Percentiles rank a stretch among this genome's conserved stretches.
Evolutionary conservation across 1,284 basidiomycete species (phyloP).

Genomic region (Agroathelia rolfsii): DNA sequence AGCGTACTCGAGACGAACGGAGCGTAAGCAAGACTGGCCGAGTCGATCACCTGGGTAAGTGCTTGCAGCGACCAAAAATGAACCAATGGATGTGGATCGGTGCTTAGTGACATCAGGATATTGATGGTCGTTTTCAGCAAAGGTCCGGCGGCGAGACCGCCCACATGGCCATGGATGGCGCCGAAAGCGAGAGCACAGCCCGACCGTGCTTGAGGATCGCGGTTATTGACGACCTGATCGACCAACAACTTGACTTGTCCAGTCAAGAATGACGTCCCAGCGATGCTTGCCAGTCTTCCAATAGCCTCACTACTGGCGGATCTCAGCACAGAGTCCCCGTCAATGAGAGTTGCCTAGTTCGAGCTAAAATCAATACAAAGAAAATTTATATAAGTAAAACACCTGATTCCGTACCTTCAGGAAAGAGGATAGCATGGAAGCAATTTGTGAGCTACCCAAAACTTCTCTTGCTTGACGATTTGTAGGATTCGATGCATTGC

Average conservation of each 20-base stretch:
- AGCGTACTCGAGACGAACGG: constrained; percentile 85
- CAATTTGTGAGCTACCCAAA: constrained; percentile 63
- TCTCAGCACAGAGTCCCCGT: constrained; percentile 73
- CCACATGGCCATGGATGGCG: constrained; percentile 89
- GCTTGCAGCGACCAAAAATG: constrained; percentile 91
- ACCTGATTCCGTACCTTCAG: constrained; percentile 51
- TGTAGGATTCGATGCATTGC: constrained; percentile 42
- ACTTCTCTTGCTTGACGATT: constrained; percentile 56
- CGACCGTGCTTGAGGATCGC: constrained; percentile 86
- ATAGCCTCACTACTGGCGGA: constrained; percentile 83
- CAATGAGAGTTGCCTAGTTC: constrained; percentile 67
- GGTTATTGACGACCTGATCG: constrained; percentile 93
- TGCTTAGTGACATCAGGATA: constrained; percentile 89
- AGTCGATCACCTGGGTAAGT: constrained; percentile 80
- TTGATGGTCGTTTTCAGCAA: constrained; percentile 95
- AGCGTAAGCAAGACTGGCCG: constrained; percentile 87
- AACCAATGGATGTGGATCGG: constrained; percentile 94
- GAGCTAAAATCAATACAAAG: constrained; percentile 5
- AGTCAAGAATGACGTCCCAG: constrained; percentile 80
- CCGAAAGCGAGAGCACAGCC: constrained; percentile 93
- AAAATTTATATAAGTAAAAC: constrained; percentile 1
- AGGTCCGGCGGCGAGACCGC: constrained; percentile 88
- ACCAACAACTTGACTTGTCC: constrained; percentile 87
- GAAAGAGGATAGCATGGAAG: constrained; percentile 60
- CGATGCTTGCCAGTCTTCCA: constrained; percentile 79